phyloP scores from a whole-genome alignment of 2,329 filamentous ascomycete genomes.

The Aspergillus fumigatiaffinis region DNA sequence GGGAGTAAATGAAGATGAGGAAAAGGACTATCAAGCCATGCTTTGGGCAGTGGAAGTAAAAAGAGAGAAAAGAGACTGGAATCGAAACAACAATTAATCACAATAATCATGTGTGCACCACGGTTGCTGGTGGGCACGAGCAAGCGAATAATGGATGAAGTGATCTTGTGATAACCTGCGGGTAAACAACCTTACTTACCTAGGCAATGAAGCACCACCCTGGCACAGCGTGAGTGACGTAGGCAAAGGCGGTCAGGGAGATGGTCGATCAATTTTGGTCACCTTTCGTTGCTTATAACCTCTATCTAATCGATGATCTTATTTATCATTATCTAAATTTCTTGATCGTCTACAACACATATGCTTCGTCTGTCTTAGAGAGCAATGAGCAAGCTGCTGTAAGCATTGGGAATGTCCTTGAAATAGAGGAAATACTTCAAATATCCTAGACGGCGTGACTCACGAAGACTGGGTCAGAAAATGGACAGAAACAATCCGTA shows the following conservation, averaged over 20 bases:
- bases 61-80: not conserved
- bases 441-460: not conserved
- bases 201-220: not conserved
- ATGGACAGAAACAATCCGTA: not conserved
- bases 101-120: not conserved
- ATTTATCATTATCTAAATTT: not conserved
- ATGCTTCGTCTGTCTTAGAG: not conserved
- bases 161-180: not conserved
- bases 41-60: not conserved
- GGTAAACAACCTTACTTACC: not conserved
- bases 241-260: not conserved
- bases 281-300: not conserved
- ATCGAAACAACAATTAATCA: not conserved
- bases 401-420: not conserved
- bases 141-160: not conserved
- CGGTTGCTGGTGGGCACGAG: not conserved
- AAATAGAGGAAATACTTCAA: not conserved
- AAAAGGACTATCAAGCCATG: constrained; percentile 4
- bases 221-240: not conserved
- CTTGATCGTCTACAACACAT: not conserved
- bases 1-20: not conserved
- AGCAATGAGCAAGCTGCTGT: not conserved
- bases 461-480: not conserved
- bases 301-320: too few species aligned
- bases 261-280: not conserved